phyloP scores from a whole-genome alignment of 2,329 filamentous ascomycete species.

The Raffaelea deltoideospora region DNA sequence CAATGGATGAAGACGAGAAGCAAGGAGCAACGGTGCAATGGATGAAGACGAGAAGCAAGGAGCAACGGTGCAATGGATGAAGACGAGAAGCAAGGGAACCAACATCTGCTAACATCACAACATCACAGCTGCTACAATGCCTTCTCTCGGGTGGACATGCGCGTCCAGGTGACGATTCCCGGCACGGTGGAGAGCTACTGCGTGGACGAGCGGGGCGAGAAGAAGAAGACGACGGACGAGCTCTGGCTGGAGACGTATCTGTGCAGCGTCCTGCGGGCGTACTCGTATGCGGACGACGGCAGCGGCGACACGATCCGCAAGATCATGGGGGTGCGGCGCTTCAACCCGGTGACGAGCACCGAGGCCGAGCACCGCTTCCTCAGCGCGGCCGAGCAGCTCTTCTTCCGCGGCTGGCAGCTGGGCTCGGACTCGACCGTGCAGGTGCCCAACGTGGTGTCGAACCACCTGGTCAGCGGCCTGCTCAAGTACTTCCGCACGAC shows the following conservation, averaged over 20 bases:
- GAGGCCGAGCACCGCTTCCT: constrained; percentile 95
- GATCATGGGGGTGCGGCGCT: constrained; percentile 90
- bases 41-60: no score
- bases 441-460: constrained; percentile 91
- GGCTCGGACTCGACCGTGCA: constrained; percentile 96
- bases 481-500: constrained; percentile 92
- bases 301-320: constrained; percentile 90
- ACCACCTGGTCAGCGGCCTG: constrained; percentile 86
- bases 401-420: constrained; percentile 90
- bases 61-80: no score
- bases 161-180: constrained; percentile 92
- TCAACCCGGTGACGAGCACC: constrained; percentile 97
- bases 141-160: constrained; percentile 95
- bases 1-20: no score
- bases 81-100: no score
- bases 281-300: constrained; percentile 92
- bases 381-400: constrained; percentile 83
- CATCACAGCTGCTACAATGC: constrained; percentile 77
- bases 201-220: constrained; percentile 91
- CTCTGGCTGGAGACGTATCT: constrained; percentile 97
- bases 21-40: no score
- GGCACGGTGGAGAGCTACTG: constrained; percentile 95
- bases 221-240: constrained; percentile 81
- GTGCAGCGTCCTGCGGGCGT: constrained; percentile 84
- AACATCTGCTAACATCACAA: neutral